phyloP scores from a whole-genome alignment of 139 green algal species.

The Volvox reticuliferus region DNA sequence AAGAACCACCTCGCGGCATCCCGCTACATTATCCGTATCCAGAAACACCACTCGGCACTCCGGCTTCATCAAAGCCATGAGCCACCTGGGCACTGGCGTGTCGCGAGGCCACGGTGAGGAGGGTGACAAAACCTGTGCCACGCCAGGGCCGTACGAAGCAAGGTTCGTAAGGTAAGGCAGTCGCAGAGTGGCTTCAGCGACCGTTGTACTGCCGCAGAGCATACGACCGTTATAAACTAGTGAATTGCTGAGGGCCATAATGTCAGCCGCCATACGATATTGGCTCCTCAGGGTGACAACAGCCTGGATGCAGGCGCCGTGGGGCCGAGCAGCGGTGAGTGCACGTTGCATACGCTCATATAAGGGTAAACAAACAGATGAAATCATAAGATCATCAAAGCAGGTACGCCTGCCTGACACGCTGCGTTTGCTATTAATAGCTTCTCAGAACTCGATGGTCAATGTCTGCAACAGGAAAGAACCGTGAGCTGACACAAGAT shows the following conservation, averaged over 20 bases:
- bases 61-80: conserved; percentile 70
- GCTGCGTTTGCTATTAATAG: too few relatives aligned
- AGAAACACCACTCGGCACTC: conserved; percentile 82
- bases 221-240: conserved; percentile 90
- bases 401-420: too few relatives aligned
- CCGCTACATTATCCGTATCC: conserved; percentile 75
- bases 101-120: neutral
- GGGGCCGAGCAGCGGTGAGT: too few relatives aligned
- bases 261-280: conserved; percentile 94
- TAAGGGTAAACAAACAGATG: too few relatives aligned
- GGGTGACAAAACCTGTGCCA: neutral
- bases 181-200: conserved; percentile 67
- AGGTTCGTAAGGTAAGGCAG: conserved; percentile 59
- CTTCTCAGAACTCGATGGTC: too few relatives aligned
- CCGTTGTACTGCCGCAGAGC: conserved; percentile 68
- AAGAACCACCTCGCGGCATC: conserved; percentile 49
- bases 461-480: too few relatives aligned
- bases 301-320: conserved; percentile 42
- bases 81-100: conserved; percentile 22
- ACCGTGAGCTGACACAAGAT: too few relatives aligned
- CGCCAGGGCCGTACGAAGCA: neutral
- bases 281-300: conserved; percentile 81
- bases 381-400: too few relatives aligned
- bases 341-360: too few relatives aligned
- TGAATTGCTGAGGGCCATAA: conserved; percentile 89